A percentile compares a stretch with the other conserved stretches of the same genome.
Conservation (phyloP, 2,329 filamentous ascomycete genomes). For the Alternaria burnsii region DNA sequence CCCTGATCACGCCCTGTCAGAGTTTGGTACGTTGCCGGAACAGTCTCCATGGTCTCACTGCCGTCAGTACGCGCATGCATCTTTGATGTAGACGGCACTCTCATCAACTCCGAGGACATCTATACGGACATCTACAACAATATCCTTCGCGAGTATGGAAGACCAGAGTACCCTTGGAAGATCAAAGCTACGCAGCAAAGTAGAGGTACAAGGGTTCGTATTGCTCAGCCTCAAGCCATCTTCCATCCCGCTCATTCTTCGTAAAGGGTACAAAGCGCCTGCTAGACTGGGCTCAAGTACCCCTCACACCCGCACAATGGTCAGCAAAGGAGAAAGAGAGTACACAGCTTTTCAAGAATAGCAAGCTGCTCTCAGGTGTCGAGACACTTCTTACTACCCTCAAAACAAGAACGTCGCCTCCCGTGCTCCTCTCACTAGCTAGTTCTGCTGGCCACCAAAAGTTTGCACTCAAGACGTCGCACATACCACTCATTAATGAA, state of each 20-base stretch:
- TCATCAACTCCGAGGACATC: slow-evolving; percentile 49
- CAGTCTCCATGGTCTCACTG: slow-evolving; percentile 5
- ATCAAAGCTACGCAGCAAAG: slow-evolving; percentile 36
- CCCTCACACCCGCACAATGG: slow-evolving; percentile 27
- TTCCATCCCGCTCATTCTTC: neutral
- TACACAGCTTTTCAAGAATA: slow-evolving; percentile 22
- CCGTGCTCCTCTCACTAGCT: slow-evolving; percentile 8
- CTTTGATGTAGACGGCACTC: slow-evolving; percentile 48
- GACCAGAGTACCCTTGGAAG: slow-evolving; percentile 28
- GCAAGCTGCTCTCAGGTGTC: slow-evolving; percentile 4
- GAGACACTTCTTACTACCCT: slow-evolving; percentile 1
- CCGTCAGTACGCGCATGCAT: slow-evolving; percentile 45
- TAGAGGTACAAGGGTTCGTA: slow-evolving; percentile 24
- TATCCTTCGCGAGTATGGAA: slow-evolving; percentile 30
- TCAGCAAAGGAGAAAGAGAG: slow-evolving; percentile 19
- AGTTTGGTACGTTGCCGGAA: neutral
- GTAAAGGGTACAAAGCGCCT: slow-evolving; percentile 28
- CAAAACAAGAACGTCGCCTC: slow-evolving; percentile 1
- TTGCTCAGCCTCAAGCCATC: neutral
- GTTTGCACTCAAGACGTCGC: slow-evolving; percentile 9
- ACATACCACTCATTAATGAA: neutral
- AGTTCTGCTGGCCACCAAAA: slow-evolving; percentile 10
- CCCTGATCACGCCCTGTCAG: neutral
- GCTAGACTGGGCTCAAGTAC: slow-evolving; percentile 31
- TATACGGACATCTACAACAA: slow-evolving; percentile 30